Percentiles rank a stretch among this genome's conserved stretches.
phyloP scores from a whole-genome alignment of 2,329 filamentous ascomycete species.

The Aspergillus aculeatus region DNA sequence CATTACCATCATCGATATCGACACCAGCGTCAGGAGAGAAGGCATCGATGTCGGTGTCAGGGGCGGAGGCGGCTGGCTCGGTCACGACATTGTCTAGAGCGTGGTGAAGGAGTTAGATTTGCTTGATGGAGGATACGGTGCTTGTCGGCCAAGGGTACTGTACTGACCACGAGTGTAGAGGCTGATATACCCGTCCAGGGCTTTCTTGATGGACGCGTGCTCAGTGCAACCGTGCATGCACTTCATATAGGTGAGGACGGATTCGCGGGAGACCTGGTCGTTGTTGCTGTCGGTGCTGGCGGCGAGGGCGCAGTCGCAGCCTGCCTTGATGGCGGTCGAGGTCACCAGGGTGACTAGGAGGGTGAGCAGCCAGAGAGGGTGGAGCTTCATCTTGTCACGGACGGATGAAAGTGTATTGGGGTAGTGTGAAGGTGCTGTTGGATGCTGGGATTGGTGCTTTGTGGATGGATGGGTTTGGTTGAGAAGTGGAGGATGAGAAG shows the following conservation, averaged over 20 bases:
- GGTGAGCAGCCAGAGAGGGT: background rate
- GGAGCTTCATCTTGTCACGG: slow-evolving; percentile 1
- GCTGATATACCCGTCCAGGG: background rate
- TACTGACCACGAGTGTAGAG: background rate
- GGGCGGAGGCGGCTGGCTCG: background rate
- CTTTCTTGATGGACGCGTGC: background rate
- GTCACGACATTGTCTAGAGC: background rate
- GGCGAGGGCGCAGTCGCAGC: background rate
- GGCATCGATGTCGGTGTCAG: background rate
- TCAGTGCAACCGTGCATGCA: background rate
- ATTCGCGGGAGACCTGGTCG: background rate
- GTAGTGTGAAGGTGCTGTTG: background rate
- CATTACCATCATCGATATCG: too few relatives aligned
- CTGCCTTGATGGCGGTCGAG: background rate
- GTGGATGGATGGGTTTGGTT: background rate
- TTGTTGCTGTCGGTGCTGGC: background rate
- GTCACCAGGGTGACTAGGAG: slow-evolving; percentile 1
- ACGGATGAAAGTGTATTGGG: background rate
- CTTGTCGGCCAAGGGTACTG: background rate
- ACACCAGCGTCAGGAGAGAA: too few relatives aligned
- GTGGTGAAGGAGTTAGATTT: background rate
- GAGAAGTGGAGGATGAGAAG: background rate
- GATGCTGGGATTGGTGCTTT: background rate
- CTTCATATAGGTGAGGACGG: background rate
- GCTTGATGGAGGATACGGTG: background rate